Evolutionary conservation across 1,284 basidiomycete genomes (phyloP).

Genomic region (Meira miltonrushii): DNA sequence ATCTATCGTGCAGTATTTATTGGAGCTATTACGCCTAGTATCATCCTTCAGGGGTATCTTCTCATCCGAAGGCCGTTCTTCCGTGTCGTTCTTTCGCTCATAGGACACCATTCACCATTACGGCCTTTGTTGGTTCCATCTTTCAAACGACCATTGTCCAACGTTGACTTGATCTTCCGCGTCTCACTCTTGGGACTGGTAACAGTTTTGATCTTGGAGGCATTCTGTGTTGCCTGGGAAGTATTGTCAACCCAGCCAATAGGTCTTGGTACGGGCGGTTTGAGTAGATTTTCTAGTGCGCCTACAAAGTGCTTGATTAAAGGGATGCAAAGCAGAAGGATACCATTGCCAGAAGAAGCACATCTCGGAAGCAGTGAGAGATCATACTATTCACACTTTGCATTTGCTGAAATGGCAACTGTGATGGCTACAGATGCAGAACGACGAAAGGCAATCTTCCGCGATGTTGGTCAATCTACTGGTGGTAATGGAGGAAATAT

Average conservation of each 20-base stretch:
- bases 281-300: slow-evolving; percentile 3
- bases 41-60: neutral
- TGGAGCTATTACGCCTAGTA: neutral
- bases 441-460: slow-evolving; percentile 9
- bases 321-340: slow-evolving; percentile 8
- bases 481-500: neutral
- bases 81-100: neutral
- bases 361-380: neutral
- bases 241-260: slow-evolving; percentile 7
- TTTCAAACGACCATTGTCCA: slow-evolving; percentile 7
- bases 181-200: neutral
- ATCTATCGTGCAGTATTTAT: neutral
- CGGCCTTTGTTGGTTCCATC: slow-evolving; percentile 11
- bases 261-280: neutral
- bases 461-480: slow-evolving; percentile 11
- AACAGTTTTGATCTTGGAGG: slow-evolving; percentile 6
- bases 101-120: slow-evolving; percentile 9
- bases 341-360: neutral
- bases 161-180: neutral
- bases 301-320: slow-evolving; percentile 9
- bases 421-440: neutral
- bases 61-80: slow-evolving; percentile 8
- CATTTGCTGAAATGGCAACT: slow-evolving; percentile 14
- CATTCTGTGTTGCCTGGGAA: slow-evolving; percentile 3
- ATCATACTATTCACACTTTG: slow-evolving; percentile 12